Evolutionary conservation across 2,329 filamentous ascomycete species (phyloP).

Genomic region (Monilinia polystroma): DNA sequence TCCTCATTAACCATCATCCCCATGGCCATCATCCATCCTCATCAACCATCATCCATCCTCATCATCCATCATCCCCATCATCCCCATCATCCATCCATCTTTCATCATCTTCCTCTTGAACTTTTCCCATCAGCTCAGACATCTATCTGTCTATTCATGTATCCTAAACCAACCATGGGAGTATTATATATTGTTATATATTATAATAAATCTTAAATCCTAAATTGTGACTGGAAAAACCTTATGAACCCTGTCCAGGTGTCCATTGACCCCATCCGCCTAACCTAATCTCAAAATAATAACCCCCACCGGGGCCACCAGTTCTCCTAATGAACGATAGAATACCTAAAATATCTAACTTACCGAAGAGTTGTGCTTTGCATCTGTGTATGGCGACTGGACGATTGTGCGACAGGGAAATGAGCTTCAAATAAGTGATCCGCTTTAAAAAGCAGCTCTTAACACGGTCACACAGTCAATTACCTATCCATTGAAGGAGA

Average conservation of each 20-base stretch:
- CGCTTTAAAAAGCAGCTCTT: slow-evolving; percentile 17
- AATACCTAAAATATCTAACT: not conserved
- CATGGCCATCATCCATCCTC: too few relatives aligned
- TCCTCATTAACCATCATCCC: too few relatives aligned
- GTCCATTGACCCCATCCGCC: not conserved
- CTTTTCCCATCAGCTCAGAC: too few relatives aligned
- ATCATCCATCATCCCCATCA: too few relatives aligned
- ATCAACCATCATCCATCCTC: too few relatives aligned
- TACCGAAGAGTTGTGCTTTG: not conserved
- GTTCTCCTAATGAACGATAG: not conserved
- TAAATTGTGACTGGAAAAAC: not conserved
- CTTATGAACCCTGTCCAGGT: not conserved
- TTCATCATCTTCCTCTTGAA: too few relatives aligned
- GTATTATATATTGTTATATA: too few relatives aligned
- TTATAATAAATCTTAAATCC: not conserved
- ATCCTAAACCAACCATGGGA: too few relatives aligned
- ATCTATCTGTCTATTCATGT: too few relatives aligned
- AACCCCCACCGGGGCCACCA: not conserved
- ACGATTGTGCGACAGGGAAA: not conserved
- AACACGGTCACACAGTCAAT: slow-evolving; percentile 20
- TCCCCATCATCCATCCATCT: too few relatives aligned
- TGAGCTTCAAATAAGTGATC: slow-evolving; percentile 12
- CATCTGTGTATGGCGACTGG: too few relatives aligned
- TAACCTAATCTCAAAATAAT: not conserved
- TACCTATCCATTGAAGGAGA: slow-evolving; percentile 1